Evolutionary conservation across 306 rosid genomes (phyloP).

Genomic region (Sphenostylis stenocarpa): DNA sequence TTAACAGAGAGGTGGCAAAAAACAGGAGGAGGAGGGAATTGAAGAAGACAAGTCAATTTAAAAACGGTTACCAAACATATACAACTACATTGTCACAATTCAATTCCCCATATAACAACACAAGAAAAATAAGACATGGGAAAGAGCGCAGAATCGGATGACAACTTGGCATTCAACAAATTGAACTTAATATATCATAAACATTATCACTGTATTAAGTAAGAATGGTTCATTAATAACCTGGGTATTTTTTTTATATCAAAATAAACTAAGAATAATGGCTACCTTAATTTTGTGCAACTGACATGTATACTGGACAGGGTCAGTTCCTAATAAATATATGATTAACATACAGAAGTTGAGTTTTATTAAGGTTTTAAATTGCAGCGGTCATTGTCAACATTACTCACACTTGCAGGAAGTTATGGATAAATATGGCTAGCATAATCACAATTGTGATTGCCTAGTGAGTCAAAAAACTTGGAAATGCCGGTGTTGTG

Average conservation of each 20-base stretch:
- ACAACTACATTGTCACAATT: slow-evolving; percentile 42
- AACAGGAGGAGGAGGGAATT: slow-evolving; percentile 31
- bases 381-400: neutral
- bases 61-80: slow-evolving; percentile 44
- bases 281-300: slow-evolving; percentile 3
- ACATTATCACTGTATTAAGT: neutral
- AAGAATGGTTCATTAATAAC: neutral
- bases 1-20: slow-evolving; percentile 19
- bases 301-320: slow-evolving; percentile 25
- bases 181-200: neutral
- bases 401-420: neutral
- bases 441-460: neutral
- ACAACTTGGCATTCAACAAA: neutral
- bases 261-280: neutral
- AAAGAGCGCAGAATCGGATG: neutral
- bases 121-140: slow-evolving; percentile 2
- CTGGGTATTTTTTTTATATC: neutral
- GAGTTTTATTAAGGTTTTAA: neutral
- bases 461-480: neutral
- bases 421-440: neutral
- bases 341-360: neutral
- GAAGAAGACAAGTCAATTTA: slow-evolving; percentile 55
- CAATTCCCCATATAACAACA: slow-evolving; percentile 8
- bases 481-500: too few species aligned
- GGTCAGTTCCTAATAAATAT: slow-evolving; percentile 24